Evolutionary conservation across 2,329 filamentous ascomycete genomes (phyloP).

Genomic region (Xylaria digitata): DNA sequence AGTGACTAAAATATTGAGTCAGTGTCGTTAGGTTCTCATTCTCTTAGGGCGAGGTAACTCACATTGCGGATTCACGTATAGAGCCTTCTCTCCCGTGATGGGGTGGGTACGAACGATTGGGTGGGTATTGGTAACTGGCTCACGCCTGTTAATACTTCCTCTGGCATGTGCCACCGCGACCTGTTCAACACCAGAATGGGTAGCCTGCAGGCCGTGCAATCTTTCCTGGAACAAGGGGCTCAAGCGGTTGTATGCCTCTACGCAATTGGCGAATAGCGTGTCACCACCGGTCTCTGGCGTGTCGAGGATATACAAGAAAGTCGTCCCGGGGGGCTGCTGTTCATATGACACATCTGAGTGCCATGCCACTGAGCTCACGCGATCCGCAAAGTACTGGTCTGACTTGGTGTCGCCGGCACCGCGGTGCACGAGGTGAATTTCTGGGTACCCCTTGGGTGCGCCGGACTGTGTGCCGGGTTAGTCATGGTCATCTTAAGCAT

Average conservation of each 20-base stretch:
- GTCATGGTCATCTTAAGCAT: background rate
- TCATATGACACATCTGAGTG: slow-evolving; percentile 92
- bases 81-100: slow-evolving; percentile 82
- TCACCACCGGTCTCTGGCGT: slow-evolving; percentile 83
- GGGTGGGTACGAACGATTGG: slow-evolving; percentile 86
- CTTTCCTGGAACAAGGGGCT: slow-evolving; percentile 82
- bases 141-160: slow-evolving; percentile 78
- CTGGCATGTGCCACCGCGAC: slow-evolving; percentile 73
- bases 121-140: slow-evolving; percentile 79
- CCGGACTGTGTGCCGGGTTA: slow-evolving; percentile 61
- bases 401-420: slow-evolving; percentile 72
- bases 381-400: slow-evolving; percentile 69
- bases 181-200: slow-evolving; percentile 87
- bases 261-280: slow-evolving; percentile 84
- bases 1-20: slow-evolving; percentile 66
- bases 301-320: slow-evolving; percentile 89
- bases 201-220: slow-evolving; percentile 81
- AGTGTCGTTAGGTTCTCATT: background rate
- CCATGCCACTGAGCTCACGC: slow-evolving; percentile 87
- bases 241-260: slow-evolving; percentile 82
- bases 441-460: slow-evolving; percentile 76
- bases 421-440: slow-evolving; percentile 83
- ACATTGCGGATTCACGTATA: slow-evolving; percentile 88
- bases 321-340: slow-evolving; percentile 87
- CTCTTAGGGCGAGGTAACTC: slow-evolving; percentile 51